Evolutionary conservation across 495 filamentous ascomycete species (phyloP).

Genomic region (Amorphotheca resinae): DNA sequence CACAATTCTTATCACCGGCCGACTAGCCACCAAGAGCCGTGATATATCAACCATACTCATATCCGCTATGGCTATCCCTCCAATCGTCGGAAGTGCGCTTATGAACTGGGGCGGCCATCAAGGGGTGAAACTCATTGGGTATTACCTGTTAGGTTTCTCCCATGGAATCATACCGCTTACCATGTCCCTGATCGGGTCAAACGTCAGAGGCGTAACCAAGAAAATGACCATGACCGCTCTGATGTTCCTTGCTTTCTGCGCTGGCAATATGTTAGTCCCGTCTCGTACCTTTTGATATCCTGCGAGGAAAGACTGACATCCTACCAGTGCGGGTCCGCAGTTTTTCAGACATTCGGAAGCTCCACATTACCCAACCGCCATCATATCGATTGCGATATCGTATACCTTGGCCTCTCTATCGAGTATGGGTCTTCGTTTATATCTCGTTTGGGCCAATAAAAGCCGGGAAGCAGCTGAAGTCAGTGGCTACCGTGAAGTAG

Average conservation of each 20-base stretch:
- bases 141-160: constrained; percentile 21
- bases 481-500: neutral
- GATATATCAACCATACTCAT: constrained; percentile 29
- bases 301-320: neutral
- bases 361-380: constrained; percentile 1
- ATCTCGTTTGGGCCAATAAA: neutral
- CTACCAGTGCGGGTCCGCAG: neutral
- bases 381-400: neutral
- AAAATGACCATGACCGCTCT: constrained; percentile 15
- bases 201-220: constrained; percentile 17
- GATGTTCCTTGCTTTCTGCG: constrained; percentile 15
- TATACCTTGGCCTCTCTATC: neutral
- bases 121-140: constrained; percentile 9
- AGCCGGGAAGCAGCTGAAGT: too few species aligned
- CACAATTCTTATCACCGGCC: constrained; percentile 26
- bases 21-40: constrained; percentile 28
- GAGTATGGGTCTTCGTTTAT: neutral
- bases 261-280: constrained; percentile 11
- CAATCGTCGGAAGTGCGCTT: constrained; percentile 28
- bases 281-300: neutral
- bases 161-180: constrained; percentile 23
- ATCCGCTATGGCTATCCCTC: constrained; percentile 25
- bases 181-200: constrained; percentile 22
- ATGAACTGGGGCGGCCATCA: constrained; percentile 16
- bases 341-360: neutral